Evolutionary conservation across 106 monocot species (phyloP).

Genomic region (Posidonia australis): DNA sequence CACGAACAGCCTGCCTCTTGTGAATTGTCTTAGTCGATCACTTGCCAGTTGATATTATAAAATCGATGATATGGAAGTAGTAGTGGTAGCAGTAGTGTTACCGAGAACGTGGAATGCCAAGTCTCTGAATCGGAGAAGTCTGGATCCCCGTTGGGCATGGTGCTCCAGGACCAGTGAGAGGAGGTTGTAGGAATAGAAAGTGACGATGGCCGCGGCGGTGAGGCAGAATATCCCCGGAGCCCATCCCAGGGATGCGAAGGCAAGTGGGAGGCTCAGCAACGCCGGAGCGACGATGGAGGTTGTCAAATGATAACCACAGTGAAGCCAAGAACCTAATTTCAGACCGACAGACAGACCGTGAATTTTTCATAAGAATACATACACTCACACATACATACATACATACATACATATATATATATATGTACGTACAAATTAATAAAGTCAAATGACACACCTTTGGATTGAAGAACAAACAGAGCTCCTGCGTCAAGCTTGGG

Average conservation of each 20-base stretch:
- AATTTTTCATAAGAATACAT: no score
- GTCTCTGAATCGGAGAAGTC: constrained; percentile 81
- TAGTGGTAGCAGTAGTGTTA: constrained; percentile 4
- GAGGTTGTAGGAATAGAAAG: constrained; percentile 96
- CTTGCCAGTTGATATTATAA: neutral
- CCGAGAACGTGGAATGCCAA: constrained; percentile 67
- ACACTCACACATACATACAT: no score
- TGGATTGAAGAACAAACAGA: constrained; percentile 57
- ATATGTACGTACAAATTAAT: neutral
- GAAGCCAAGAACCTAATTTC: constrained; percentile 82
- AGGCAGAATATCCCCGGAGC: constrained; percentile 40
- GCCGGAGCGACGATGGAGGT: constrained; percentile 87
- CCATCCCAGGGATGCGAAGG: constrained; percentile 74
- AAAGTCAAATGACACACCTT: constrained; percentile 18
- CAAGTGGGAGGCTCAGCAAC: constrained; percentile 72
- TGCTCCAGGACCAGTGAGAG: constrained; percentile 77
- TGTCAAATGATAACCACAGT: constrained; percentile 87
- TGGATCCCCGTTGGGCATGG: constrained; percentile 47
- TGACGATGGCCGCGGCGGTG: constrained; percentile 35
- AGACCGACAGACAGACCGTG: no score
- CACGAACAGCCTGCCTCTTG: no score
- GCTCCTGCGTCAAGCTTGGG: constrained; percentile 54
- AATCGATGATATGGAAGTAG: neutral
- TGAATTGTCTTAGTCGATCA: no score
- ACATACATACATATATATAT: neutral